Percentiles rank a stretch among this genome's conserved stretches.
These are phyloP conservation scores for Marasmius oreades DNA, from an alignment of 1,284 basidiomycete genomes.

Conservation along the genomic window DNA sequence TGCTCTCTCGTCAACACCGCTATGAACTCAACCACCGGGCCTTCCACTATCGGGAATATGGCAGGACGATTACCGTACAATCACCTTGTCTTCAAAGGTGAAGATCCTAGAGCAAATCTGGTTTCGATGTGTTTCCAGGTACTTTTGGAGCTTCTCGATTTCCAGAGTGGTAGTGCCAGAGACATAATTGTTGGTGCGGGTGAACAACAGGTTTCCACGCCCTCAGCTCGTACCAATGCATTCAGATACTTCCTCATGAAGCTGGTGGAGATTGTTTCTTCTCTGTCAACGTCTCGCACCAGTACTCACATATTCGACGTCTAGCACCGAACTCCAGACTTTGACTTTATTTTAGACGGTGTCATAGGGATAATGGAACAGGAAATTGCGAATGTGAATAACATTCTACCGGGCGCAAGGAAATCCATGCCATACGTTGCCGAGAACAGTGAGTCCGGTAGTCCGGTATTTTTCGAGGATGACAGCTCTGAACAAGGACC, in stretches of 20 bases:
- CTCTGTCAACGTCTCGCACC: background rate
- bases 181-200: constrained; percentile 40
- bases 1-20: constrained; percentile 91
- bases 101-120: constrained; percentile 69
- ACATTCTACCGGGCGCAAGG: constrained; percentile 78
- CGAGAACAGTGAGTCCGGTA: constrained; percentile 63
- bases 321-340: constrained; percentile 86
- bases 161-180: constrained; percentile 70
- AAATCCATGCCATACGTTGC: constrained; percentile 78
- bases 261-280: constrained; percentile 44
- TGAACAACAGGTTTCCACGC: constrained; percentile 44
- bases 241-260: constrained; percentile 91
- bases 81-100: constrained; percentile 85
- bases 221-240: constrained; percentile 75
- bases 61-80: constrained; percentile 80
- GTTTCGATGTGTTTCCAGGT: constrained; percentile 73
- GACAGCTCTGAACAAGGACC: background rate
- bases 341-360: constrained; percentile 78
- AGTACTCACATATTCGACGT: constrained; percentile 8
- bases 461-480: constrained; percentile 5
- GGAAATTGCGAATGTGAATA: constrained; percentile 70
- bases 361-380: constrained; percentile 69
- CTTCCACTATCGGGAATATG: constrained; percentile 54
- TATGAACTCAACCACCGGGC: constrained; percentile 57
- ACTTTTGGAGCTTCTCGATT: constrained; percentile 76